These are phyloP conservation scores for Trichoderma sp. DNA, from an alignment of 2,329 filamentous ascomycete genomes.

Conservation along the genomic window DNA sequence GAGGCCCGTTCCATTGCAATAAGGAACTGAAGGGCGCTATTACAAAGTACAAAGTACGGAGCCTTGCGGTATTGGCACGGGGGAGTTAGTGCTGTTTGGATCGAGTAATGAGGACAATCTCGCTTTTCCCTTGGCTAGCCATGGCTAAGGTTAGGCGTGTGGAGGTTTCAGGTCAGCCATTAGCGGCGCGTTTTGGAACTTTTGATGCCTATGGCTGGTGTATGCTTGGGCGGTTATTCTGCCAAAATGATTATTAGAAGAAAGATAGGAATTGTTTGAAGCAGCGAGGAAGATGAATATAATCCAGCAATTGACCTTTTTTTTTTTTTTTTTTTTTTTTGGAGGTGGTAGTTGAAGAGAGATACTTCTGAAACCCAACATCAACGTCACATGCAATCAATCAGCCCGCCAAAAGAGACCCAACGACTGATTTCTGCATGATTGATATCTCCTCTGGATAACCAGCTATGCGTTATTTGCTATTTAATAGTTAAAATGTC, in stretches of 20 bases:
- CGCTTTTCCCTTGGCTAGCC: constrained; percentile 5
- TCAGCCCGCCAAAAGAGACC: not conserved
- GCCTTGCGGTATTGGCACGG: not conserved
- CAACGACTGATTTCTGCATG: not conserved
- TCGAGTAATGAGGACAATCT: constrained; percentile 13
- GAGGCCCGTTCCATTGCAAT: not conserved
- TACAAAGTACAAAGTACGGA: constrained; percentile 8
- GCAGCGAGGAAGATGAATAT: not conserved
- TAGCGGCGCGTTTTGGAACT: not conserved
- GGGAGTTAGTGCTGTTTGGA: constrained; percentile 7
- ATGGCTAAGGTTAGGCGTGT: not conserved
- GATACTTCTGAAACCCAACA: not conserved
- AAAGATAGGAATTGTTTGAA: not conserved
- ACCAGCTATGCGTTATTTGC: not conserved
- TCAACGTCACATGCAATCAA: not conserved
- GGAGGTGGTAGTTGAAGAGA: not conserved
- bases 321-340: not conserved
- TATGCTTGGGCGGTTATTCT: not conserved
- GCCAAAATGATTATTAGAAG: not conserved
- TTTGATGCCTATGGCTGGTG: not conserved
- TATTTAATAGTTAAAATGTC: not conserved
- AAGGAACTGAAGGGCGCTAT: constrained; percentile 13
- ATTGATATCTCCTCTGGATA: not conserved
- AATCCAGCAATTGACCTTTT: not conserved
- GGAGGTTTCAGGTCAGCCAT: constrained; percentile 16